Evolutionary conservation across 805 yeast genomes (phyloP), one percentile per base, ranked within the genome.

Genomic region (Myxozyma nipponensis): DNA sequence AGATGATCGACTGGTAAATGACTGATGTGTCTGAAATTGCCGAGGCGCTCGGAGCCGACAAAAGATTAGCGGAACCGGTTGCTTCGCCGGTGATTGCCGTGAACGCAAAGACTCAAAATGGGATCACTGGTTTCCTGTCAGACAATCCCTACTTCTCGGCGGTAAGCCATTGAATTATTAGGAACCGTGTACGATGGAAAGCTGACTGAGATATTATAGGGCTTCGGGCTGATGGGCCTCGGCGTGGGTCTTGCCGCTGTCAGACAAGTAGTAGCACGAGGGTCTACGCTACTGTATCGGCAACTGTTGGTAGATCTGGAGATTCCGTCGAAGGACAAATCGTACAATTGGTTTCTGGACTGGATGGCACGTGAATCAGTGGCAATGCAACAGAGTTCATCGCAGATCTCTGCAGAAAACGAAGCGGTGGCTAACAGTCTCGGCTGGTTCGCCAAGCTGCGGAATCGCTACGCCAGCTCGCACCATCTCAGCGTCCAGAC

Each of bases 71-170:
- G 32, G 32, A 7, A 9, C 32, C 32, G 13, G 32, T 28, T 7
- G 7, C 32, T 28, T 13, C 32, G 32, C 7, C 38, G 38, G 21
- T 18, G 38, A n/a, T 35, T 35, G 38, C 15, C 15, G 38, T n/a
- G 15, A 36, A 18, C 7, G 23, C 39, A 36, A 15, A 9, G 18
- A 15, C 15, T 23, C 36, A 17, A 10, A 32, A 15, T 39, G 18
- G 32, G 13, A 39, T 39, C 7, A n/a, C 42, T 19, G 30, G 36
- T 10, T 7, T 35, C 6, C 6, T 35, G 19, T 75, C 75, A 21
- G 76, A 78, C 34, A 91, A 91, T 65, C 98, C 97, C n/a, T 89
- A 88, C 67, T 91, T 93, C 72, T 93, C 97, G 1, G 98, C 98
- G 0, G 59, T 53, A 44, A 3, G 58, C 42, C 4, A 23, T 15